Evolutionary conservation across 257 asterid species (phyloP).

Genomic region (Voacanga thouarsii): DNA sequence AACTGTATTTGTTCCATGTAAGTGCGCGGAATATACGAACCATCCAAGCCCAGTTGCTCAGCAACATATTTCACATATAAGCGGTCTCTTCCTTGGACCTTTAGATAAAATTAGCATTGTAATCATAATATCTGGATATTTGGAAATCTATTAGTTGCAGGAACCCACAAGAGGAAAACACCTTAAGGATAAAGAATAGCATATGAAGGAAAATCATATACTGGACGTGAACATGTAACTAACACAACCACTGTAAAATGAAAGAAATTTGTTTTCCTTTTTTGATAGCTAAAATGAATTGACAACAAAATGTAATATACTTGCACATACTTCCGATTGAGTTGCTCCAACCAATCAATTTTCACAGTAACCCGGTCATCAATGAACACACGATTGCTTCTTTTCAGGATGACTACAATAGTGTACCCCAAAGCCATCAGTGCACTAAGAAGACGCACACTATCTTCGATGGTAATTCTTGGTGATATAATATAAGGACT

Average conservation of each 20-base stretch:
- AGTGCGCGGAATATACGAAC: constrained; percentile 84
- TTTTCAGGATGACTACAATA: constrained; percentile 91
- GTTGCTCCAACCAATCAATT: constrained; percentile 98
- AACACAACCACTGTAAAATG: neutral
- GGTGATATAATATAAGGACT: constrained; percentile 95
- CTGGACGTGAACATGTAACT: neutral
- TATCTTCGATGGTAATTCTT: constrained; percentile 94
- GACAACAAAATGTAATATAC: constrained; percentile 34
- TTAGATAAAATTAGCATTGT: constrained; percentile 20
- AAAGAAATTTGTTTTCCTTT: neutral
- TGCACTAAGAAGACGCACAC: constrained; percentile 99
- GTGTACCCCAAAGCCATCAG: constrained; percentile 97
- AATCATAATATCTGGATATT: too few relatives aligned
- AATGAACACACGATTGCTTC: constrained; percentile 81
- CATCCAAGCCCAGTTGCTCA: constrained; percentile 84
- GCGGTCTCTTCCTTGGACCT: constrained; percentile 98
- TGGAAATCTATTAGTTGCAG: too few relatives aligned
- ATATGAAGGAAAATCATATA: neutral
- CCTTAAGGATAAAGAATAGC: neutral
- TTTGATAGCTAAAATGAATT: neutral
- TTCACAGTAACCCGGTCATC: constrained; percentile 76
- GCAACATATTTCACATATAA: constrained; percentile 65
- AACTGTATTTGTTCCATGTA: constrained; percentile 95
- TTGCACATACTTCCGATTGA: constrained; percentile 87
- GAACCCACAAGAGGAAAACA: neutral